A percentile compares a stretch with the other conserved stretches of the same genome.
Conservation (phyloP, 192 early-diverging fungal genomes). For the Linderina pennispora region DNA sequence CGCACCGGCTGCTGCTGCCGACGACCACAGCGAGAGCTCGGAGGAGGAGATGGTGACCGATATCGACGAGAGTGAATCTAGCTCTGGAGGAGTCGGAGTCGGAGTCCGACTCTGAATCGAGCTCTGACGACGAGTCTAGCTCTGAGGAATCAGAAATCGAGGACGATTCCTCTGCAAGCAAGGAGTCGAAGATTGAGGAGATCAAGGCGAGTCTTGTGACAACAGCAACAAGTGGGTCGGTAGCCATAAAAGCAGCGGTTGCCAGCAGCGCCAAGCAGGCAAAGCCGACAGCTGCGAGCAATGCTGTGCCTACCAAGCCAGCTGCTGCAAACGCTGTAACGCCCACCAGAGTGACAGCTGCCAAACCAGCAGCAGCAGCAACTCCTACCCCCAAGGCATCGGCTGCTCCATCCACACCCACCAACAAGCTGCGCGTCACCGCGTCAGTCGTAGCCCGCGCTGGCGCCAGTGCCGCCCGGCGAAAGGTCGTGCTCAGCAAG, state of each 20-base stretch:
- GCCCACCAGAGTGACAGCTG: neutral
- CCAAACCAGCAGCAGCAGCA: neutral
- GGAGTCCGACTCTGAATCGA: neutral
- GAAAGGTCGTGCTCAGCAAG: constrained; percentile 24
- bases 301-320: too few relatives aligned
- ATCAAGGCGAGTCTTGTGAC: neutral
- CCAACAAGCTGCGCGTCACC: neutral
- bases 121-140: neutral
- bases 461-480: constrained; percentile 5
- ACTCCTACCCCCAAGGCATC: neutral
- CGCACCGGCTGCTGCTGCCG: too few relatives aligned
- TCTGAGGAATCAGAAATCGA: neutral
- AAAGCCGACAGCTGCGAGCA: too few relatives aligned
- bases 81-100: neutral
- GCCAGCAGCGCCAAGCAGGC: neutral
- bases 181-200: neutral
- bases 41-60: constrained; percentile 2
- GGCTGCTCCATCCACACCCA: neutral
- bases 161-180: neutral
- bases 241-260: too few relatives aligned
- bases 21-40: constrained; percentile 16
- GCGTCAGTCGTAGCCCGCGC: too few relatives aligned
- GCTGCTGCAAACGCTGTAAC: too few relatives aligned
- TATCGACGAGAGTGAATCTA: neutral
- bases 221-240: too few relatives aligned